Percentiles rank a stretch among this genome's conserved stretches.
These are phyloP conservation scores for Aspergillus caelatus DNA, from an alignment of 2,329 filamentous ascomycete species.

Conservation along the genomic window DNA sequence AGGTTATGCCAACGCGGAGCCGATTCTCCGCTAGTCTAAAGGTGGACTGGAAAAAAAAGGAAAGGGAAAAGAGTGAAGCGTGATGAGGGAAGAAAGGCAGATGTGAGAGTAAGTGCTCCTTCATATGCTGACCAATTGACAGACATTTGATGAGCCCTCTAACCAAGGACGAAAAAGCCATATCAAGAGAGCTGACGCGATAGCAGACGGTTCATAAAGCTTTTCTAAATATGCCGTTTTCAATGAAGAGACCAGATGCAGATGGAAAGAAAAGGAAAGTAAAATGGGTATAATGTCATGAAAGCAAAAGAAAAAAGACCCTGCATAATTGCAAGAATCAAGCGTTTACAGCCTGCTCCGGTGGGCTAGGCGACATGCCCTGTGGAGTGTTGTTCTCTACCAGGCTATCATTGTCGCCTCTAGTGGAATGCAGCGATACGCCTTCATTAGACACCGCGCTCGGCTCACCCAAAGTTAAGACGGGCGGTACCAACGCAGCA, in stretches of 20 bases:
- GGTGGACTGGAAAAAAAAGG: constrained; percentile 9
- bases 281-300: constrained; percentile 18
- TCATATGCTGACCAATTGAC: not conserved
- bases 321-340: constrained; percentile 16
- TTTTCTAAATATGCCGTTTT: constrained; percentile 4
- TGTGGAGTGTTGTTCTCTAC: constrained; percentile 21
- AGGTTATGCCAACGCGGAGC: not conserved
- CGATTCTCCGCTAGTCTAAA: not conserved
- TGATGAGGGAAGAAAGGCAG: not conserved
- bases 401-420: constrained; percentile 8
- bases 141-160: not conserved
- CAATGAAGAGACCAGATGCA: constrained; percentile 6
- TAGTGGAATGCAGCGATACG: constrained; percentile 2
- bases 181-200: not conserved
- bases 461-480: constrained; percentile 6
- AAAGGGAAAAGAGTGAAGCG: constrained; percentile 7
- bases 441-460: constrained; percentile 11
- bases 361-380: constrained; percentile 23
- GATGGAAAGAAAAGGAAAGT: constrained; percentile 7
- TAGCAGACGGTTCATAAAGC: constrained; percentile 4
- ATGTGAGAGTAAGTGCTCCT: not conserved
- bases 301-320: constrained; percentile 8
- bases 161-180: not conserved
- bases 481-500: not conserved
- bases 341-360: constrained; percentile 33